Percentiles rank a stretch among this genome's conserved stretches.
Conservation (phyloP, 2,329 filamentous ascomycete genomes). For the Penicillium polonicum region DNA sequence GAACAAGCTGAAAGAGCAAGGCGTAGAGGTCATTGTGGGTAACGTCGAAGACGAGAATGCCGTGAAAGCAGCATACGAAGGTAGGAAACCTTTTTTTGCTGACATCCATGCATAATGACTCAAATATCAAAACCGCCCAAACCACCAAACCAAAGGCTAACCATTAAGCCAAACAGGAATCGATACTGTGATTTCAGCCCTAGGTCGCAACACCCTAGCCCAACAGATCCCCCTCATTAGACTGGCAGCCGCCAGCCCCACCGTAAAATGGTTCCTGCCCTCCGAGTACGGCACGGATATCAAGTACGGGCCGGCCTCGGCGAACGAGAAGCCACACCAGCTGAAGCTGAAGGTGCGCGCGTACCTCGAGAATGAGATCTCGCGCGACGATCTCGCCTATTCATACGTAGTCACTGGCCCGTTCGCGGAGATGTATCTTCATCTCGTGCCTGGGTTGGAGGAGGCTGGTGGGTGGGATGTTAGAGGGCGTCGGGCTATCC, state of each 20-base stretch:
- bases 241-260: slow-evolving; percentile 55
- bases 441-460: slow-evolving; percentile 35
- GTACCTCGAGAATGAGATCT: slow-evolving; percentile 53
- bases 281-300: slow-evolving; percentile 68
- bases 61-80: slow-evolving; percentile 57
- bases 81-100: slow-evolving; percentile 25
- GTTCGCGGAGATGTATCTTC: slow-evolving; percentile 64
- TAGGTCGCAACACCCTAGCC: slow-evolving; percentile 63
- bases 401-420: slow-evolving; percentile 71
- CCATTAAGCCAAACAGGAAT: slow-evolving; percentile 42
- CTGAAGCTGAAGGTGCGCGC: slow-evolving; percentile 67
- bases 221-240: slow-evolving; percentile 62
- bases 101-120: not conserved
- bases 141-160: slow-evolving; percentile 2
- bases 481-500: slow-evolving; percentile 55
- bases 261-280: slow-evolving; percentile 64
- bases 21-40: slow-evolving; percentile 57
- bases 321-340: slow-evolving; percentile 66
- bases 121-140: not conserved
- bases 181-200: slow-evolving; percentile 64
- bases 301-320: slow-evolving; percentile 59
- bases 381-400: slow-evolving; percentile 54
- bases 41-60: slow-evolving; percentile 54
- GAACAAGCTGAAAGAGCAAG: slow-evolving; percentile 46
- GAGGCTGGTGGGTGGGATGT: slow-evolving; percentile 60